Base-by-base conservation (phyloP, 352 stramenopile genomes). In the Phytopythium chamaehyphon region DNA sequence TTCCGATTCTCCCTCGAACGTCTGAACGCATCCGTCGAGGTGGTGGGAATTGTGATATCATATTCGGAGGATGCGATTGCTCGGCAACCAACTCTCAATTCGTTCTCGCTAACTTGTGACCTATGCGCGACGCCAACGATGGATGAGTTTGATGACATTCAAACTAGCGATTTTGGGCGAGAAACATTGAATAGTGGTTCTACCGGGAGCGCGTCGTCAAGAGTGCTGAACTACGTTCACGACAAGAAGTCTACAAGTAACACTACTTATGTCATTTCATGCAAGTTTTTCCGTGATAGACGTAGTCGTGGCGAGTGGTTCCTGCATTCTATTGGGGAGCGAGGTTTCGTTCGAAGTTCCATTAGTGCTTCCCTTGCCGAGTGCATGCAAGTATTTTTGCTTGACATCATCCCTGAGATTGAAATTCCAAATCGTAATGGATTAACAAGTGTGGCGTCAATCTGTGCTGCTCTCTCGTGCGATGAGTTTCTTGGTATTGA, bases 381-480 rank as follows among this genome's bases (percentile, higher is more conserved):
- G 52, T 56, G 60, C 4, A 77, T 84, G 64, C 73, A 89, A 19
- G 51, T 85, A 1, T 83, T 81, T 33, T 55, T 89, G 16, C 44
- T 89, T 6, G 76, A 86, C 44, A 71, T 87, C 53, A 81, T 87
- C 22, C 73, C 75, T 8, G 75, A 89, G 31, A 86, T 89, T 21
- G 76, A 86, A 44, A 85, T 87, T 42, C 63, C 71, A 14, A 78
- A 85, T 55, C 73, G 73, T 10, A 83, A 77, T 21, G 62, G 72
- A 18, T 58, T 88, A n/a, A 79, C 71, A 19, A 85, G 62, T 38
- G 73, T 90, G 7, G 44, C 60, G n/a, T 71, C 66, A 2, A 71
- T 90, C n/a, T 87, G 76, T 21, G 71, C 71, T 9, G 71, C 76
- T 18, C 65, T 90, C 4, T 84, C 48, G 50, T 75, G 67, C 47